Conservation (phyloP, 768 basidiomycete species). For the Exsudoporus frostii region DNA sequence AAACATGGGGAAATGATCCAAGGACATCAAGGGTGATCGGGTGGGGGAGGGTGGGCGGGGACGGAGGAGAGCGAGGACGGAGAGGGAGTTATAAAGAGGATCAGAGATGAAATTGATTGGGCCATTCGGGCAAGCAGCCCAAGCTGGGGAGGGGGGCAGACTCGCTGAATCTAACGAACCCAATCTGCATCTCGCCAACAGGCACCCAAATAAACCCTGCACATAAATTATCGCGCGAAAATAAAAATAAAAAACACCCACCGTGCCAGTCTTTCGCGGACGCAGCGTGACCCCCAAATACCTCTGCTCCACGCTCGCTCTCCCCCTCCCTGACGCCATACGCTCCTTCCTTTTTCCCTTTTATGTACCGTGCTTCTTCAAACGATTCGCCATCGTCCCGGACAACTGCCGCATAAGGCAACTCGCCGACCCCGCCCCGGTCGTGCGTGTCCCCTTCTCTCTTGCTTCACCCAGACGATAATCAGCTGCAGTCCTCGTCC, state of each 20-base stretch:
- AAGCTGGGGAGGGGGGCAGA: not conserved
- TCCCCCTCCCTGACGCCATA: not conserved
- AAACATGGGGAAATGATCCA: constrained; percentile 34
- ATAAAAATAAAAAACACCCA: not conserved
- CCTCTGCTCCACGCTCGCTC: not conserved
- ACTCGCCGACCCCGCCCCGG: no score
- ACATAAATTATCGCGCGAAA: not conserved
- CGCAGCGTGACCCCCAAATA: constrained; percentile 12
- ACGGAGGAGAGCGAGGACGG: constrained; percentile 11
- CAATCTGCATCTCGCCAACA: constrained; percentile 20
- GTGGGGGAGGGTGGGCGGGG: not conserved
- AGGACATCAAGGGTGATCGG: constrained; percentile 25
- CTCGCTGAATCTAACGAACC: constrained; percentile 19
- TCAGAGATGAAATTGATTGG: constrained; percentile 22
- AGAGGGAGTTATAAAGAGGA: constrained; percentile 31
- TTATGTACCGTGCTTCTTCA: constrained; percentile 14
- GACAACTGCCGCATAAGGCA: constrained; percentile 4
- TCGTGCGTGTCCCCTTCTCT: not conserved
- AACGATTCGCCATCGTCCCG: constrained; percentile 16
- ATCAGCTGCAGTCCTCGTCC: no score
- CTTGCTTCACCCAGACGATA: no score
- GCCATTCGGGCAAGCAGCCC: constrained; percentile 11
- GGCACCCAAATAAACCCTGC: constrained; percentile 8
- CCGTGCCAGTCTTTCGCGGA: not conserved
- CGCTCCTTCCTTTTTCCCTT: constrained; percentile 12